A percentile compares a stretch with the other conserved stretches of the same genome.
These are phyloP conservation scores for Metschnikowia lunata DNA, from an alignment of 805 yeast genomes.

Conservation along the genomic window DNA sequence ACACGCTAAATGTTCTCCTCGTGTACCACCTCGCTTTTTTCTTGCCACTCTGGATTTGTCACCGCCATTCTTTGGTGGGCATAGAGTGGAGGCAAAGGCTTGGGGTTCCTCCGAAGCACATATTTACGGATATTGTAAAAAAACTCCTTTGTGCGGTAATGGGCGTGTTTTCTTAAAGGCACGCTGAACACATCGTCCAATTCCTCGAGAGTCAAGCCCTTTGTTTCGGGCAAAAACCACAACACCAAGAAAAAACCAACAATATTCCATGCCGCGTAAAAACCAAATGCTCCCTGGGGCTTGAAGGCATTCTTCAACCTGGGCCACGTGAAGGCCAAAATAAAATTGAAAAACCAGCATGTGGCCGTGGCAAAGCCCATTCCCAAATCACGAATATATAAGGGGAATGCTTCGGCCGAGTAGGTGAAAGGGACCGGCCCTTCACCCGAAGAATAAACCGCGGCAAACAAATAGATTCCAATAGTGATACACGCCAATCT, in stretches of 20 bases:
- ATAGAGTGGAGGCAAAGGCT: slow-evolving; percentile 53
- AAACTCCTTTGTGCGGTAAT: slow-evolving; percentile 29
- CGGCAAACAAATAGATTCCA: slow-evolving; percentile 70
- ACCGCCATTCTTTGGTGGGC: slow-evolving; percentile 56
- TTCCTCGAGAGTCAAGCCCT: slow-evolving; percentile 69
- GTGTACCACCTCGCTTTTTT: slow-evolving; percentile 51
- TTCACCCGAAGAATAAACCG: slow-evolving; percentile 77
- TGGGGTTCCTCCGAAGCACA: slow-evolving; percentile 42
- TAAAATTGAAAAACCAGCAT: slow-evolving; percentile 69
- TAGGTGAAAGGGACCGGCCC: slow-evolving; percentile 91
- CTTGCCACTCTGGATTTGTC: slow-evolving; percentile 59
- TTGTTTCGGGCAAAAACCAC: slow-evolving; percentile 70
- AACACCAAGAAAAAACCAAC: slow-evolving; percentile 66
- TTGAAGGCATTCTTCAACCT: slow-evolving; percentile 59
- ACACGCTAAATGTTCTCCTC: slow-evolving; percentile 31
- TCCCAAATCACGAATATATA: slow-evolving; percentile 74
- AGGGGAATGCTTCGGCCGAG: slow-evolving; percentile 79
- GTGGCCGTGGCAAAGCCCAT: slow-evolving; percentile 77
- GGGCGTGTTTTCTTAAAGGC: slow-evolving; percentile 52
- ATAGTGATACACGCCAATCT: slow-evolving; percentile 63
- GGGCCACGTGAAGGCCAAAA: slow-evolving; percentile 77
- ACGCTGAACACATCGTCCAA: slow-evolving; percentile 69
- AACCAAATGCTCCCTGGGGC: slow-evolving; percentile 84
- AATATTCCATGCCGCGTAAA: slow-evolving; percentile 82
- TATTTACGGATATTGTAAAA: slow-evolving; percentile 42